phyloP scores from a whole-genome alignment of 768 basidiomycete species.

The Roridomyces roridus region DNA sequence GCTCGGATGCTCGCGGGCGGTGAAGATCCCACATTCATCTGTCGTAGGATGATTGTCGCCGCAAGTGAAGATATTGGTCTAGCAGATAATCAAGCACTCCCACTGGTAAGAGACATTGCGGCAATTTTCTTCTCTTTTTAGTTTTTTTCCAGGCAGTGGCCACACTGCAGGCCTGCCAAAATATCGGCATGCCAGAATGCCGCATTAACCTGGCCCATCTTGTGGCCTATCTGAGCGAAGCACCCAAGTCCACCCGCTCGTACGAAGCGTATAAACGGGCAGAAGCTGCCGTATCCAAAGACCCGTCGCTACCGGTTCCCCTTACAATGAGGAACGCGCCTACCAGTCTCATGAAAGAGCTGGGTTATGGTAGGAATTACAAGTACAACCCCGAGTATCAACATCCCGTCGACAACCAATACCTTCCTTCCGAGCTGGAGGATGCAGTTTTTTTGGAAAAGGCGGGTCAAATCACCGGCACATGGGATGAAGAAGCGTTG shows the following conservation, averaged over 20 bases:
- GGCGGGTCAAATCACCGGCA: conserved; percentile 49
- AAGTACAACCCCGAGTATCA: conserved; percentile 65
- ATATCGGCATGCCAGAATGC: conserved; percentile 84
- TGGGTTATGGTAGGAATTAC: conserved; percentile 72
- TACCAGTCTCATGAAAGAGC: conserved; percentile 69
- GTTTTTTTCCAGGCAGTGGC: conserved; percentile 57
- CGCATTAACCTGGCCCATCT: conserved; percentile 80
- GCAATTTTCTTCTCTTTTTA: background rate
- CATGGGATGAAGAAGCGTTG: conserved; percentile 68
- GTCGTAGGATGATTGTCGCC: conserved; percentile 75
- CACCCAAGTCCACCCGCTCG: conserved; percentile 80
- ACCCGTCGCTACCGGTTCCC: conserved; percentile 66
- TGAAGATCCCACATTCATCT: conserved; percentile 82
- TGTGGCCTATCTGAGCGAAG: conserved; percentile 75
- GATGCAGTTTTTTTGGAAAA: conserved; percentile 50
- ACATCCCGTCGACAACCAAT: conserved; percentile 73
- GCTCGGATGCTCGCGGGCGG: conserved; percentile 83
- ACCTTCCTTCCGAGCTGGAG: conserved; percentile 57
- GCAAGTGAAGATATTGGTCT: conserved; percentile 89
- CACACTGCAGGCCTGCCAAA: conserved; percentile 67
- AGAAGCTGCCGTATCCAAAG: conserved; percentile 62
- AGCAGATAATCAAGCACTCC: conserved; percentile 78
- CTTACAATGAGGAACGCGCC: conserved; percentile 80
- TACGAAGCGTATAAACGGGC: conserved; percentile 81
- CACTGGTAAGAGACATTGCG: conserved; percentile 65